Evolutionary conservation across 495 filamentous ascomycete genomes (phyloP).

Genomic region (Trichoderma asperelloides): DNA sequence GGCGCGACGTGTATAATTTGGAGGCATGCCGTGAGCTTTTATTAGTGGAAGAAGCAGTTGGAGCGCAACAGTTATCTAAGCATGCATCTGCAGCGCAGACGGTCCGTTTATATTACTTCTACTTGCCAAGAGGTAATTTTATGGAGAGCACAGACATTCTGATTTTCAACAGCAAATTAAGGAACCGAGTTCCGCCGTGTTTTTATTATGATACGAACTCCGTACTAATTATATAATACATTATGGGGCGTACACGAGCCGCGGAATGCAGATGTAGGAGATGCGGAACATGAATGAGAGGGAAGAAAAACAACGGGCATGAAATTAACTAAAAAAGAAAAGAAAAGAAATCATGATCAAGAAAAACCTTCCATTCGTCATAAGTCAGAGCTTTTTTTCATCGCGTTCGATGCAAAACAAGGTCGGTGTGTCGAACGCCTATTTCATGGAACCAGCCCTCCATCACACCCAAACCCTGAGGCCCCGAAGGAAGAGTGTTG

Average conservation of each 20-base stretch:
- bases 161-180: background rate
- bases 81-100: background rate
- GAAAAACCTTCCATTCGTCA: slow-evolving; percentile 26
- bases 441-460: slow-evolving; percentile 73
- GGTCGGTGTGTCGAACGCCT: slow-evolving; percentile 97
- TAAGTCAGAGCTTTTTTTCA: slow-evolving; percentile 91
- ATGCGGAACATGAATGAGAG: background rate
- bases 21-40: too few relatives aligned
- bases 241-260: background rate
- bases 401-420: slow-evolving; percentile 93
- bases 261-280: background rate
- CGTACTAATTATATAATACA: background rate
- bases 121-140: background rate
- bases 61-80: background rate
- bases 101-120: too few relatives aligned
- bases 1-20: background rate
- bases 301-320: background rate
- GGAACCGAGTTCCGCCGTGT: background rate
- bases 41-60: background rate
- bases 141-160: background rate
- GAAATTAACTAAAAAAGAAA: background rate
- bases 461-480: slow-evolving; percentile 68
- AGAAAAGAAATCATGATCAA: background rate
- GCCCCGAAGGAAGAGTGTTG: slow-evolving; percentile 43
- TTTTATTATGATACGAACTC: background rate